These are phyloP conservation scores for Didymella sp. DNA, from an alignment of 2,329 filamentous ascomycete species.

Conservation along the genomic window DNA sequence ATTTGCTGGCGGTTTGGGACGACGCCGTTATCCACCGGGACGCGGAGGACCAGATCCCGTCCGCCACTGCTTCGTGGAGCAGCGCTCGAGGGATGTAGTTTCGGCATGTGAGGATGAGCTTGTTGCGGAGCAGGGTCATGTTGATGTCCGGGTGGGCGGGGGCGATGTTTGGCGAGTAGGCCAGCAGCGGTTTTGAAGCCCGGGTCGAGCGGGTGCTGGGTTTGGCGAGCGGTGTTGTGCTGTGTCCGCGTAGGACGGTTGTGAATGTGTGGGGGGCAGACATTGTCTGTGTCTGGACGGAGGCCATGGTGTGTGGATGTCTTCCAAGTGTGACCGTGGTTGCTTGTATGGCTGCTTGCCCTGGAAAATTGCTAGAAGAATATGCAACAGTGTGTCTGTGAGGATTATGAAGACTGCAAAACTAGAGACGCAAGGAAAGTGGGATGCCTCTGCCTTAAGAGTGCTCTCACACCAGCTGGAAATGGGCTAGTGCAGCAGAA, in stretches of 20 bases:
- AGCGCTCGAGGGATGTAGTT: conserved; percentile 27
- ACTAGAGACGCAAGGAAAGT: conserved; percentile 14
- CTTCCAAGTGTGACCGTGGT: neutral
- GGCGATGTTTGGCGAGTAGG: conserved; percentile 33
- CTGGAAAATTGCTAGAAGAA: neutral
- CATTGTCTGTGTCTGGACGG: conserved; percentile 39
- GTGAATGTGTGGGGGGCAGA: conserved; percentile 28
- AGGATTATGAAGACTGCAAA: conserved; percentile 9
- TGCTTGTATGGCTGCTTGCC: conserved; percentile 9
- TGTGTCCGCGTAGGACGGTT: conserved; percentile 30
- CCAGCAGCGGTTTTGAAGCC: conserved; percentile 29
- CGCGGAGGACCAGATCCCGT: conserved; percentile 35
- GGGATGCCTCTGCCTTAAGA: conserved; percentile 14
- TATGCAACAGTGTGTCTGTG: neutral
- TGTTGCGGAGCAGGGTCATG: conserved; percentile 36
- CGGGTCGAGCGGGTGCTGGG: conserved; percentile 30
- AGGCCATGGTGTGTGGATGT: conserved; percentile 26
- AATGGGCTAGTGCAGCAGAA: conserved; percentile 13
- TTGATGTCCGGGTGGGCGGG: conserved; percentile 36
- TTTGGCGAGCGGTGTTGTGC: conserved; percentile 21
- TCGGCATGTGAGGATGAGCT: conserved; percentile 35
- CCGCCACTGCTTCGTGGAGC: conserved; percentile 31
- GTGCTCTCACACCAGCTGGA: conserved; percentile 9
- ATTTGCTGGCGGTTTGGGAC: conserved; percentile 22
- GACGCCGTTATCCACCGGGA: conserved; percentile 35